Percentiles rank a stretch among this genome's conserved stretches.
Conservation (phyloP, 140 eudicot genomes). For the Bidens hawaiensis region DNA sequence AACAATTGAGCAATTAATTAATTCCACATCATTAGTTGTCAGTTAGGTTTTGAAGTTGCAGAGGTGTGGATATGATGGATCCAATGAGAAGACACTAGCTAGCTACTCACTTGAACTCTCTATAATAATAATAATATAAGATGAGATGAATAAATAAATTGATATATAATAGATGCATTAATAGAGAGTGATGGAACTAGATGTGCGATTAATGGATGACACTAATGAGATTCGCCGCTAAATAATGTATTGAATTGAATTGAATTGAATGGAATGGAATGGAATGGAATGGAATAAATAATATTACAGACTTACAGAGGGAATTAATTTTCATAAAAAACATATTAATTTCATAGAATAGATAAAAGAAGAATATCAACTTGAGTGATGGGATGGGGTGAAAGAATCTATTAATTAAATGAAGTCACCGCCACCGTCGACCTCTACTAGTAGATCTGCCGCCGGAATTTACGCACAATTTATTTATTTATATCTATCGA, state of each 20-base stretch:
- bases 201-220: too few relatives aligned
- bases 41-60: slow-evolving; percentile 1
- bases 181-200: background rate
- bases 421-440: slow-evolving; percentile 25
- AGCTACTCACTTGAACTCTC: slow-evolving; percentile 1
- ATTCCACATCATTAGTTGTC: too few relatives aligned
- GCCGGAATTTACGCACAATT: slow-evolving; percentile 23
- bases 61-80: slow-evolving; percentile 22
- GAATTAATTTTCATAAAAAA: too few relatives aligned
- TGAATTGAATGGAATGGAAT: too few relatives aligned
- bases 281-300: too few relatives aligned
- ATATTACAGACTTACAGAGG: too few relatives aligned
- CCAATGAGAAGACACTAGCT: slow-evolving; percentile 13
- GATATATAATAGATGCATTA: too few relatives aligned
- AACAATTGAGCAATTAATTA: slow-evolving; percentile 2
- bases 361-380: background rate
- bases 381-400: too few relatives aligned
- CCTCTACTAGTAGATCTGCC: slow-evolving; percentile 15
- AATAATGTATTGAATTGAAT: too few relatives aligned
- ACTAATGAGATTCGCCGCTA: too few relatives aligned
- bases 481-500: background rate
- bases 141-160: slow-evolving; percentile 2
- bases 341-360: too few relatives aligned
- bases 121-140: too few relatives aligned
- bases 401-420: slow-evolving; percentile 11